These are phyloP conservation scores for Hyphopichia buzzinii DNA, from an alignment of 1,139 yeast species.

Conservation along the genomic window DNA sequence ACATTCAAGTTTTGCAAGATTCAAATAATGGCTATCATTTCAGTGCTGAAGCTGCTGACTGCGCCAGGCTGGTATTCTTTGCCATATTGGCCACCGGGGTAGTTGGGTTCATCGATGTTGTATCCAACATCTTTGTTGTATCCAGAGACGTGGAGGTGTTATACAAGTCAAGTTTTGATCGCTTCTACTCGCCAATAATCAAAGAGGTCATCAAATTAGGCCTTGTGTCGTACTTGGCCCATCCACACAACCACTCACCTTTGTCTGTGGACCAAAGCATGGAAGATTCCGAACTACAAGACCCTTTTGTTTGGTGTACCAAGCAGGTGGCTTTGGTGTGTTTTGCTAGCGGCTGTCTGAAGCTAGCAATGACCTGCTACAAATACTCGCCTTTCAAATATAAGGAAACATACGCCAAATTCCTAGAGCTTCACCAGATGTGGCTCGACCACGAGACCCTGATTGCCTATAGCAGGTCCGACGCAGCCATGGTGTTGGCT, in stretches of 20 bases:
- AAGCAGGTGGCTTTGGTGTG: constrained; percentile 12
- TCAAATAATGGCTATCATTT: constrained; percentile 1
- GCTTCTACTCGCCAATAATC: constrained; percentile 13
- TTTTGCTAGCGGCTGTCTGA: constrained; percentile 8
- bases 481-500: constrained; percentile 7
- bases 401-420: constrained; percentile 10
- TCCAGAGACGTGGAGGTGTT: not conserved
- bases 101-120: not conserved
- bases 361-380: constrained; percentile 3
- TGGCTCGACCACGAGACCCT: constrained; percentile 11
- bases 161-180: constrained; percentile 8
- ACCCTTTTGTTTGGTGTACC: constrained; percentile 6
- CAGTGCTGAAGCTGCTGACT: not conserved
- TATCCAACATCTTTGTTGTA: constrained; percentile 1
- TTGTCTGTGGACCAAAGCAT: not conserved
- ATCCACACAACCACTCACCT: not conserved
- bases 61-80: constrained; percentile 1
- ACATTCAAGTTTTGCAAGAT: not conserved
- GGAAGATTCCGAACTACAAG: not conserved
- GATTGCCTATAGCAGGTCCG: constrained; percentile 1
- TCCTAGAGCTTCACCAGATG: constrained; percentile 13
- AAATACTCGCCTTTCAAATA: constrained; percentile 9
- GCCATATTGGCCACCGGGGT: constrained; percentile 1
- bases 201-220: constrained; percentile 11
- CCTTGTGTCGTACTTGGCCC: constrained; percentile 8